These are phyloP conservation scores for Pichiaceae sp. DNA, from an alignment of 1,139 yeast species.

Conservation along the genomic window DNA sequence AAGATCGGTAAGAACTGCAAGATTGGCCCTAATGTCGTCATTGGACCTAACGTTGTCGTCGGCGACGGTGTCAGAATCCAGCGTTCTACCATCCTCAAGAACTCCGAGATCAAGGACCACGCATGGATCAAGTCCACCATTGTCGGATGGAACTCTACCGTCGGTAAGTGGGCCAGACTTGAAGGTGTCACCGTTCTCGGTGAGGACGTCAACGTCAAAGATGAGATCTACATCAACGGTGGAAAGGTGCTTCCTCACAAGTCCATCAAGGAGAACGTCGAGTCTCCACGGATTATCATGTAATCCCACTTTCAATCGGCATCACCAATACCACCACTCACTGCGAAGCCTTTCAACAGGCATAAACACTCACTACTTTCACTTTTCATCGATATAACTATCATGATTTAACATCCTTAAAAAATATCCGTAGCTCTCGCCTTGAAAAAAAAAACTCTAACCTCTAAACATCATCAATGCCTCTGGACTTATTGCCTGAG, in stretches of 20 bases:
- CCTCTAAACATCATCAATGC: neutral
- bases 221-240: slow-evolving; percentile 97
- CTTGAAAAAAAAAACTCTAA: neutral
- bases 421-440: neutral
- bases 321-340: neutral
- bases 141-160: slow-evolving; percentile 98
- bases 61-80: slow-evolving; percentile 99
- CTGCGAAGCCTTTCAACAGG: too few species aligned
- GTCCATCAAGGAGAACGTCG: slow-evolving; percentile 92
- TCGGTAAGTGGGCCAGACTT: slow-evolving; percentile 98
- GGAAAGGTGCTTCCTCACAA: slow-evolving; percentile 99
- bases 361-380: too few species aligned
- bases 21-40: slow-evolving; percentile 96
- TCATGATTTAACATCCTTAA: too few species aligned
- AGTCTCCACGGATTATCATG: slow-evolving; percentile 97
- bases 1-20: slow-evolving; percentile 87
- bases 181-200: slow-evolving; percentile 98
- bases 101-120: slow-evolving; percentile 91
- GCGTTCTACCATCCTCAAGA: slow-evolving; percentile 86
- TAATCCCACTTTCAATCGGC: slow-evolving; percentile 23
- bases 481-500: neutral
- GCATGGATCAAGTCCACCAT: slow-evolving; percentile 97
- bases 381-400: too few species aligned
- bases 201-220: slow-evolving; percentile 97
- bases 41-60: slow-evolving; percentile 92